Evolutionary conservation across 768 basidiomycete species (phyloP), one percentile per base, ranked within the genome.

Genomic region (Fistulinella prunicolor): DNA sequence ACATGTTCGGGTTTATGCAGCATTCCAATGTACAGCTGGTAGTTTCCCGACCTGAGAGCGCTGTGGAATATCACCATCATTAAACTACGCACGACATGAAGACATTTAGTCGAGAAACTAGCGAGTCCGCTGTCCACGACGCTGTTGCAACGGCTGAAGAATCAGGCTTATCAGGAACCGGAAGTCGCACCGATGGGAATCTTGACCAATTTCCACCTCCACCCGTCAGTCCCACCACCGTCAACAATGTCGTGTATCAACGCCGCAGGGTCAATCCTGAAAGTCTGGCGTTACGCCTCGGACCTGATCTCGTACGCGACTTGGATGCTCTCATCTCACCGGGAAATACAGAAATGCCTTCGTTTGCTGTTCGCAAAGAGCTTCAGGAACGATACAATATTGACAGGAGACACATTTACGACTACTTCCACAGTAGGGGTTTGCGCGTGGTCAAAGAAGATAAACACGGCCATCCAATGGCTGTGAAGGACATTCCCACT

Each of bases 401-500:
- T 49, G 85, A 88, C 62, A 73, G 86, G 54, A 70, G 86, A 55
- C 85, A 86, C 56, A 81, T 88, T 53, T 88, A 88, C 60, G 86
- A 88, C 65, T 87, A 87, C 64, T 87, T 85, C 66, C 86, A 87
- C 65, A 76, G 73, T 58, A 70, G 73, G 57, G 78, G 82, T 32
- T 58, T 83, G 51, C 80, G 82, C 23, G 82, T 83, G 22, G 77
- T 81, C 20, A 83, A 81, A 56, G 81, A 83, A 59, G 81, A 82
- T 55, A 81, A 78, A 54, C 76, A 80, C 47, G 74, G 73, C 4
- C 81, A 82, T 60, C 62, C 77, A 41, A 69, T 73, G 42, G 13
- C 48, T 4, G 45, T 40, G 6, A 67, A 50, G 36, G 65, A 69
- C 6, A 16, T 42, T 49, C 44, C 47, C 46, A 46, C 44, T 13